phyloP scores from a whole-genome alignment of 768 basidiomycete species.

The Amanita thiersii region DNA sequence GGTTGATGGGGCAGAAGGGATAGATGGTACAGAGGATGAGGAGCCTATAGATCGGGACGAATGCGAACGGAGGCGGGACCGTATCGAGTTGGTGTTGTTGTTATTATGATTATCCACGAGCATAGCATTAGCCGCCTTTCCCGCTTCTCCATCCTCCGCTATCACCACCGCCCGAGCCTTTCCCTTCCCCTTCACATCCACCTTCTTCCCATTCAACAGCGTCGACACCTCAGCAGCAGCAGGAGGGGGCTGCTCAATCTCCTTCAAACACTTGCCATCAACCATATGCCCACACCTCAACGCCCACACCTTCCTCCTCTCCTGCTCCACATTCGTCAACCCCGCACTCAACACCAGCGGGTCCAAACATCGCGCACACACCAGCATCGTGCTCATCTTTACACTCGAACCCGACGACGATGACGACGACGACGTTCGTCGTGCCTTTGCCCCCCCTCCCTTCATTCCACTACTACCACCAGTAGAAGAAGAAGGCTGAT shows the following conservation, averaged over 20 bases:
- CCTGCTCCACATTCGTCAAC: slow-evolving; percentile 35
- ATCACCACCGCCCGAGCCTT: slow-evolving; percentile 15
- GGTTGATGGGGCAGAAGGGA: neutral
- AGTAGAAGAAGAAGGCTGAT: neutral
- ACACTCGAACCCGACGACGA: too few relatives aligned
- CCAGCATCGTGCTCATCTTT: slow-evolving; percentile 36
- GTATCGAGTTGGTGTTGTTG: slow-evolving; percentile 12
- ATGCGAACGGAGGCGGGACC: slow-evolving; percentile 11
- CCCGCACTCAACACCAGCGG: slow-evolving; percentile 50
- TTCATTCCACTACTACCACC: neutral
- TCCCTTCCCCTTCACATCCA: slow-evolving; percentile 38
- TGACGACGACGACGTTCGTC: slow-evolving; percentile 9
- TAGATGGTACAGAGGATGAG: slow-evolving; percentile 6
- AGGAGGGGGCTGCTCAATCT: slow-evolving; percentile 44
- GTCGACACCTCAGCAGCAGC: slow-evolving; percentile 8
- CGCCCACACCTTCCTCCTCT: slow-evolving; percentile 52
- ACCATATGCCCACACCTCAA: slow-evolving; percentile 73
- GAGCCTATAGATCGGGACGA: slow-evolving; percentile 4
- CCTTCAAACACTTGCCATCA: slow-evolving; percentile 66
- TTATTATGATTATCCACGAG: neutral
- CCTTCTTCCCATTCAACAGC: slow-evolving; percentile 10
- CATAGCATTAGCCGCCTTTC: slow-evolving; percentile 5
- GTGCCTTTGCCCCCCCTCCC: slow-evolving; percentile 1
- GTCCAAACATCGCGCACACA: slow-evolving; percentile 61
- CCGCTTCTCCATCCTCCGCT: slow-evolving; percentile 8